phyloP scores from a whole-genome alignment of 192 early-diverging fungal genomes.

The Phlyctochytrium arcticum region DNA sequence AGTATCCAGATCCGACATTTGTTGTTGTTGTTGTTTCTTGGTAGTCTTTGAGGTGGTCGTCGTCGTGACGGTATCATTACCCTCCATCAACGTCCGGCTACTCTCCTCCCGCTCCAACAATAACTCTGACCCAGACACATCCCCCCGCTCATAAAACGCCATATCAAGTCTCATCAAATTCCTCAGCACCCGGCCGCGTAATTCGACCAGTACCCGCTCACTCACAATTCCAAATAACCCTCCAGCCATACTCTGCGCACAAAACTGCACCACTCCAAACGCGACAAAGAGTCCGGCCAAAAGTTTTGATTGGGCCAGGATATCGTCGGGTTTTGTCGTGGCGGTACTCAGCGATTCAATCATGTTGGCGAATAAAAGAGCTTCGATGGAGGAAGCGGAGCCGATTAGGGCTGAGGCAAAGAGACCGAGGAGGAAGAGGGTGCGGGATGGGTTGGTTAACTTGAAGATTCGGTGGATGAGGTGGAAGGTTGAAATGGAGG shows the following conservation, averaged over 20 bases:
- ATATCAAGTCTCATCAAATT: background rate
- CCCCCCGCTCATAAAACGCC: no score
- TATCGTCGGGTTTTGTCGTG: constrained; percentile 4
- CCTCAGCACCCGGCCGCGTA: background rate
- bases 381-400: constrained; percentile 26
- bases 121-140: no score
- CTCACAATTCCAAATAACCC: background rate
- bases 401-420: background rate
- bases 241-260: background rate
- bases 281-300: background rate
- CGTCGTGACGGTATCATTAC: no score
- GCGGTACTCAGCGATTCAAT: constrained; percentile 11
- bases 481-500: no score
- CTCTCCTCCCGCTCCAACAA: no score
- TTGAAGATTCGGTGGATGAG: no score
- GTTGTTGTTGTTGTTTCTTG: no score
- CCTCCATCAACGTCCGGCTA: no score
- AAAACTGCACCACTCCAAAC: background rate
- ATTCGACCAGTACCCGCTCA: background rate
- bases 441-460: no score
- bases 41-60: no score
- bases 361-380: constrained; percentile 30
- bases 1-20: no score
- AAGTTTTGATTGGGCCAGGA: background rate
- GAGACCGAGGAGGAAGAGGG: no score